phyloP scores from a whole-genome alignment of 257 asterid species.

The Solanum gandarillasii region DNA sequence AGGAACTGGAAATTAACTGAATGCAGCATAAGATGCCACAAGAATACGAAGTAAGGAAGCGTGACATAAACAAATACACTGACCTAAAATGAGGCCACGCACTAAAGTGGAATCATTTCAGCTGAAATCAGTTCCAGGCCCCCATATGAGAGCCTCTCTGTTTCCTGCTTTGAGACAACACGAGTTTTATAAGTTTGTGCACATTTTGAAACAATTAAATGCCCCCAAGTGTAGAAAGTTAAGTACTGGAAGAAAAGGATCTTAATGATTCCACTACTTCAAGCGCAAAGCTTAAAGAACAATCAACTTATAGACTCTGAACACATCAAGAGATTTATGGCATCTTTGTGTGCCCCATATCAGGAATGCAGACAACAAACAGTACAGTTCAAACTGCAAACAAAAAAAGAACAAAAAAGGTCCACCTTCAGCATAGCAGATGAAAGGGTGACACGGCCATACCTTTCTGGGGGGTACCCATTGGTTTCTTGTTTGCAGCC shows the following conservation, averaged over 20 bases:
- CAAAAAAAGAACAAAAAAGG: neutral
- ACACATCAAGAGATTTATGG: neutral
- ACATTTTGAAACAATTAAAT: constrained; percentile 32
- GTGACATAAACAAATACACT: constrained; percentile 59
- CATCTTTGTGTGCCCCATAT: neutral
- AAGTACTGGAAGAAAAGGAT: constrained; percentile 59
- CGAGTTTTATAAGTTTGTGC: constrained; percentile 61
- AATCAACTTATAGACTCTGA: constrained; percentile 27
- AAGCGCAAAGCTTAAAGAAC: constrained; percentile 26
- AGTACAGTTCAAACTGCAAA: neutral
- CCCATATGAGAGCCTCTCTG: constrained; percentile 93
- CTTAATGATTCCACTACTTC: constrained; percentile 38
- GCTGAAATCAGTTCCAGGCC: constrained; percentile 92
- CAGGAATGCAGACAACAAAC: neutral
- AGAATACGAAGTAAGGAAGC: constrained; percentile 37
- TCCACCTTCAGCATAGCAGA: neutral
- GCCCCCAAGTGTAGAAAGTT: constrained; percentile 42
- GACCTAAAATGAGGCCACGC: constrained; percentile 87
- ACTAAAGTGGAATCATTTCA: constrained; percentile 85
- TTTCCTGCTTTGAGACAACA: constrained; percentile 92
- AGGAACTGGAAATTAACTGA: constrained; percentile 30
- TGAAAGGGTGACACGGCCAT: constrained; percentile 2
- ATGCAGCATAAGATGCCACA: constrained; percentile 67
- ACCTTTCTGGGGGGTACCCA: constrained; percentile 48
- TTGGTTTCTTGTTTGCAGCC: constrained; percentile 70